Percentiles rank a stretch among this genome's conserved stretches.
Conservation (phyloP, 176 grass and related monocot species). For the Carex cristatella region DNA sequence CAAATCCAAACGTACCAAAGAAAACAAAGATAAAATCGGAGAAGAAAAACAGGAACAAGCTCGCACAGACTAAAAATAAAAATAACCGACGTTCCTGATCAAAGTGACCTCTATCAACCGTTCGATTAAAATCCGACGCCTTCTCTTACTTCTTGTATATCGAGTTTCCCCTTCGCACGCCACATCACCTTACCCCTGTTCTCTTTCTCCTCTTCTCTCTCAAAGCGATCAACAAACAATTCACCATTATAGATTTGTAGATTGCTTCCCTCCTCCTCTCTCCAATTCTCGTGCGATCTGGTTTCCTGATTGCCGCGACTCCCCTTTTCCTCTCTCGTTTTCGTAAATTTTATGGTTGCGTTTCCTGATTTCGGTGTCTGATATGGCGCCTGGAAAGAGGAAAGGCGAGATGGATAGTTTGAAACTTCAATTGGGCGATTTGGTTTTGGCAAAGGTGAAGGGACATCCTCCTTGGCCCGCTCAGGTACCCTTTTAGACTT, state of each 20-base stretch:
- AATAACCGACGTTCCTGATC: neutral
- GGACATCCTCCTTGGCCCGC: conserved; percentile 21
- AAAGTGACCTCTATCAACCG: neutral
- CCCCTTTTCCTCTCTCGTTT: neutral
- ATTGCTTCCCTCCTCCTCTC: neutral
- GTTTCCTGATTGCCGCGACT: neutral
- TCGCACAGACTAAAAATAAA: too few species aligned
- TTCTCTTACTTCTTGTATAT: neutral
- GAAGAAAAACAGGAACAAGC: neutral
- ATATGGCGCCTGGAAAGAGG: conserved; percentile 18
- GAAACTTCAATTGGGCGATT: conserved; percentile 4
- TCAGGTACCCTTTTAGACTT: conserved; percentile 2
- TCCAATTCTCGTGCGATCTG: neutral
- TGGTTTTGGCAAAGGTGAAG: conserved; percentile 20
- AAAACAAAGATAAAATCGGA: neutral
- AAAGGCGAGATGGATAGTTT: neutral
- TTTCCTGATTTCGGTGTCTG: conserved; percentile 2
- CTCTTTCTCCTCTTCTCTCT: neutral
- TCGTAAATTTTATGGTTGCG: neutral
- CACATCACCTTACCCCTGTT: neutral
- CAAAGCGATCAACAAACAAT: neutral
- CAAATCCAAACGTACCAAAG: too few species aligned
- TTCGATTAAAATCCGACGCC: neutral
- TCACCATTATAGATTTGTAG: neutral
- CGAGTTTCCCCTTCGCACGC: neutral